Evolutionary conservation across 2,329 filamentous ascomycete genomes (phyloP), one percentile per base, ranked within the genome.

Genomic region (Fusarium sp.): DNA sequence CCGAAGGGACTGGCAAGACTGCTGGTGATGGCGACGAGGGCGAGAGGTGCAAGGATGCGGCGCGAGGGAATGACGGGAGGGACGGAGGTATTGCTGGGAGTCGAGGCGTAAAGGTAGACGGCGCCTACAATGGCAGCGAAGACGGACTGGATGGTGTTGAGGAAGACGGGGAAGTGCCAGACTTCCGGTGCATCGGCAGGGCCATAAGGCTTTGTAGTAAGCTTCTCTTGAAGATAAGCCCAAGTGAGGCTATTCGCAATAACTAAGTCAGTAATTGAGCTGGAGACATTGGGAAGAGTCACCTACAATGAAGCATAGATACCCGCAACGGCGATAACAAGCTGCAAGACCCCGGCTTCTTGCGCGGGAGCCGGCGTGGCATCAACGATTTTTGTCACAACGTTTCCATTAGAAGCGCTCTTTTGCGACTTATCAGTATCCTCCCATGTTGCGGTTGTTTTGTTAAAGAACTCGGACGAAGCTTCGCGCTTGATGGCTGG

Each of bases 261-360:
- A 24, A 49, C 32, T 8, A 20, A 32, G 38, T 71, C 24, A 71
- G 52, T 48, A 47, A 25, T 32, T 30, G n/a, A 20, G 55, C 22
- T 13, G 41, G 11, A n/a, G 32, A 16, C 22, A n/a, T 25, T 41
- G 32, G 60, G 29, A 44, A 20, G 38, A 58, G 25, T 41, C 20
- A 61, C 87, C 77, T 88, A 98, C 95, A 99, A 99, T 38, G 94
- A 97, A 38, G 92, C 94, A 80, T 99, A 99, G 75, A 99, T 99
- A 64, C 96, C 96, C 9, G 90, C 90, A n/a, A 98, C 94, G 71
- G 94, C 95, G 67, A 97, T 88, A 51, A 94, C 82, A 59, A 98
- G 87, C 80, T 97, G 92, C 75, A 92, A 77, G 30, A 93, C 78
- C 7, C 93, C 92, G 11, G 91, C 86, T 29, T 88, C 86, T 58